A percentile compares a stretch with the other conserved stretches of the same genome.
Conservation (phyloP, 768 basidiomycete species). For the Trametes coccinea region DNA sequence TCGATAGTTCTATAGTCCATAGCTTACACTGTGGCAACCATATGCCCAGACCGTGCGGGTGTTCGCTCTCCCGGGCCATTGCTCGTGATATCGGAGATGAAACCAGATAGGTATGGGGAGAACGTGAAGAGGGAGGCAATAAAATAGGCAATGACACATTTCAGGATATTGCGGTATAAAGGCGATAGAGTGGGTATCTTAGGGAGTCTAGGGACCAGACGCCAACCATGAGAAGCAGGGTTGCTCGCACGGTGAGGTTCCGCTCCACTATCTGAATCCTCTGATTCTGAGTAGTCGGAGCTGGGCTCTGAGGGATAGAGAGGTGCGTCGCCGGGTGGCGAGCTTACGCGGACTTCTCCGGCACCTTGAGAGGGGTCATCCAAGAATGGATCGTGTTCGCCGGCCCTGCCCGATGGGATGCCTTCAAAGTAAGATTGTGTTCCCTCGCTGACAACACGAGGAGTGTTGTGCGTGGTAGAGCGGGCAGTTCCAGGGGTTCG, state of each 20-base stretch:
- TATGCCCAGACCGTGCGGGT: slow-evolving; percentile 83
- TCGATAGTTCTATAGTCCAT: not conserved
- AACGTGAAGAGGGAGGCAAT: slow-evolving; percentile 93
- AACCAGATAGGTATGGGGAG: slow-evolving; percentile 65
- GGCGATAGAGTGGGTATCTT: slow-evolving; percentile 43
- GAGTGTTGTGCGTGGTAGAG: slow-evolving; percentile 11
- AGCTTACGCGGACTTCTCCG: not conserved
- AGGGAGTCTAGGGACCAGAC: slow-evolving; percentile 26
- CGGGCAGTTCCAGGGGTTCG: slow-evolving; percentile 1
- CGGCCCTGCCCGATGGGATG: not conserved
- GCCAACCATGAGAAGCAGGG: not conserved
- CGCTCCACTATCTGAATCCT: slow-evolving; percentile 4
- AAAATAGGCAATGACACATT: slow-evolving; percentile 91
- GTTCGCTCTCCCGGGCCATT: slow-evolving; percentile 44
- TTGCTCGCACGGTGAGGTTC: not conserved
- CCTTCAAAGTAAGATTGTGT: slow-evolving; percentile 10
- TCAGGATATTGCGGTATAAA: slow-evolving; percentile 73
- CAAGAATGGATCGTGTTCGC: not conserved
- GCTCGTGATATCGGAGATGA: slow-evolving; percentile 63
- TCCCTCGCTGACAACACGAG: not conserved
- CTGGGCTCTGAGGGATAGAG: not conserved
- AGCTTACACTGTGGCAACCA: slow-evolving; percentile 89
- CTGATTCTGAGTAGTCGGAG: not conserved
- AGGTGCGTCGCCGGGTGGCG: not conserved
- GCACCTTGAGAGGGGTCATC: not conserved